Conservation (phyloP, 257 asterid species). For the Solanum pimpinellifolium region DNA sequence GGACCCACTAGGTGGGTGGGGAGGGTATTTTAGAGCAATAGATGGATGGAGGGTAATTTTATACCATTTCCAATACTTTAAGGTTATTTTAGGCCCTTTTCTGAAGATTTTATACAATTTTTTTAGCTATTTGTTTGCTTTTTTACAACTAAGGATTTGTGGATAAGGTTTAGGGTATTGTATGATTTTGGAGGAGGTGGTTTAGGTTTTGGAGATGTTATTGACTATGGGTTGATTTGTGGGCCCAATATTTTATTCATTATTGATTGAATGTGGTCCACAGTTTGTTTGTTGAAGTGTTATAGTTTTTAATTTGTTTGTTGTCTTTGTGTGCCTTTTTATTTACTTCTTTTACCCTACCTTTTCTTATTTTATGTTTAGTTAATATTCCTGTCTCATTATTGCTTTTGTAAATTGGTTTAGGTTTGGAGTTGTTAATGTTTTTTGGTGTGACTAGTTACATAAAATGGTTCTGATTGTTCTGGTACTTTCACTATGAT, state of each 20-base stretch:
- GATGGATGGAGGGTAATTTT: too few species aligned
- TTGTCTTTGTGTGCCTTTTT: background rate
- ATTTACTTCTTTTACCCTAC: background rate
- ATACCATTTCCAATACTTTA: too few species aligned
- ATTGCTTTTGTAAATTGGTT: background rate
- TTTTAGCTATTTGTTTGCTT: background rate
- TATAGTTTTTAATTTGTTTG: too few species aligned
- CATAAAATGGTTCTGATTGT: background rate
- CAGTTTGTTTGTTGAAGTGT: background rate
- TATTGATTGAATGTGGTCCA: background rate
- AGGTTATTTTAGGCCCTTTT: too few species aligned
- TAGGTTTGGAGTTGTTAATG: background rate
- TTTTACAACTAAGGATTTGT: background rate
- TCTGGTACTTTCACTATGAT: background rate
- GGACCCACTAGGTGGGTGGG: too few species aligned
- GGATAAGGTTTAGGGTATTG: background rate
- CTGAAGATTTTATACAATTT: background rate
- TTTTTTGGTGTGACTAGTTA: background rate
- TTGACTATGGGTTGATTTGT: background rate
- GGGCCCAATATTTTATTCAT: background rate
- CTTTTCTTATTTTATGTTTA: background rate
- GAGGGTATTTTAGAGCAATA: too few species aligned
- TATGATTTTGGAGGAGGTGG: background rate
- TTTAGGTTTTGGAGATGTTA: background rate
- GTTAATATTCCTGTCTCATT: background rate